Conservation (phyloP, 257 asterid genomes). For the Scutellaria minor region DNA sequence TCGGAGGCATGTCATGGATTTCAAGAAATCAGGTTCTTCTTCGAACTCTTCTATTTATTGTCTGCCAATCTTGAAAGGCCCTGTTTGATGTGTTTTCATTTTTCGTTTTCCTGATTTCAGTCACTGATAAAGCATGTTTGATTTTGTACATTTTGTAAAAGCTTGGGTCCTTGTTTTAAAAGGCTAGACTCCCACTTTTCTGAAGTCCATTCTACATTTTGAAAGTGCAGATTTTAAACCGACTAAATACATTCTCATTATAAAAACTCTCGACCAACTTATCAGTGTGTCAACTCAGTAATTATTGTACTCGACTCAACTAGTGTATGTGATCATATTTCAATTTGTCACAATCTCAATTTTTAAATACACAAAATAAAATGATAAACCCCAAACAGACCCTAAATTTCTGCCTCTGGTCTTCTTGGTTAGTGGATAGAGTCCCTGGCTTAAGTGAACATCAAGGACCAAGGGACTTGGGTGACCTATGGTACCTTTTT, state of each 20-base stretch:
- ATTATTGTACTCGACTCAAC: neutral
- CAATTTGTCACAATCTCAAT: no score
- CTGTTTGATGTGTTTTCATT: neutral
- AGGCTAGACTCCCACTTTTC: neutral
- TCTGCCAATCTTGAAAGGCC: constrained; percentile 9
- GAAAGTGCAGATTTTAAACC: neutral
- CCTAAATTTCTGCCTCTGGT: no score
- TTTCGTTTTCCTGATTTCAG: neutral
- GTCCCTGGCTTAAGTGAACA: no score
- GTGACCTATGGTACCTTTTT: no score
- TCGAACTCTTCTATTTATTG: neutral
- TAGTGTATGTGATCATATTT: no score
- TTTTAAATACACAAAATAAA: no score
- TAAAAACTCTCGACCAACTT: constrained; percentile 1
- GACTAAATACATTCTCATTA: neutral
- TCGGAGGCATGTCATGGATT: constrained; percentile 80
- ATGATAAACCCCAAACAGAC: no score
- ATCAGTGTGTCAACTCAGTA: neutral
- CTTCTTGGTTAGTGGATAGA: no score
- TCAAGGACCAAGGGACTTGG: no score
- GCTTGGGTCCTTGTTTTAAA: neutral
- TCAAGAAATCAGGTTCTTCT: constrained; percentile 81
- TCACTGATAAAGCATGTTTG: neutral
- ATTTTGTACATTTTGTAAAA: neutral
- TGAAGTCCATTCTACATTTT: neutral